Base-by-base conservation (phyloP, 495 filamentous ascomycete genomes). In the Darksidea phi region DNA sequence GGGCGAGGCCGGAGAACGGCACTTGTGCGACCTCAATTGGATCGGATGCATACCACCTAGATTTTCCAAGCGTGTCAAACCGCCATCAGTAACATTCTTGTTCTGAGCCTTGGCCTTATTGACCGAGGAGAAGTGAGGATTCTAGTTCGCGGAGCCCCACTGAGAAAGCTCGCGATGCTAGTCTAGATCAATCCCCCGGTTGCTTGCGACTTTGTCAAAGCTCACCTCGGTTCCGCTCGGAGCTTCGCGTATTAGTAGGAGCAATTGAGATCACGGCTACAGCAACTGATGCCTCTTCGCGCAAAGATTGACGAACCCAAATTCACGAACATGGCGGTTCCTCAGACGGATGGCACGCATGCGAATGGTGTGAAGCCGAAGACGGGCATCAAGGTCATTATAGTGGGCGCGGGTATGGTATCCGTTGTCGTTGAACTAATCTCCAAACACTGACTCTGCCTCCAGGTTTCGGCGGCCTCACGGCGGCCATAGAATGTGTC, bases 361-460 rank as follows among this genome's bases (percentile, higher is more conserved):
- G 34, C 48, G 13, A 49, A 63, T 15, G 50, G 48, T 1, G 46
- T 53, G 7, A 61, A 61, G 38, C 55, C 68, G 10, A 54, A 56
- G 25, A 62, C 66, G 5, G 71, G 68, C 36, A 72, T 73, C 58
- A 71, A 63, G 20, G 70, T 73, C 17, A 67, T 73, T 21, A 67
- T 73, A 18, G 71, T 73, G 11, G 71, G 71, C 2, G 70, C 63
- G 18, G 68, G 69, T 59, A 64, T 12, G 57, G 24, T 32, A 21
- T 10, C 36, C 5, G 25, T n/a, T 47, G 12, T 23, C 28, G 18
- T 11, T 36, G 43, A 12, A 23, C n/a, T 12, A 23, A 18, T 54
- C 13, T 47, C 23, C 21, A 46, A 25, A 48, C 32, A 13, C 46
- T 63, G n/a, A 57, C 32, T 45, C 12, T 23, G 6, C 23, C 4